Percentiles rank a stretch among this genome's conserved stretches.
Evolutionary conservation across 257 asterid species (phyloP).

Genomic region (Thymus quinquecostatus): DNA sequence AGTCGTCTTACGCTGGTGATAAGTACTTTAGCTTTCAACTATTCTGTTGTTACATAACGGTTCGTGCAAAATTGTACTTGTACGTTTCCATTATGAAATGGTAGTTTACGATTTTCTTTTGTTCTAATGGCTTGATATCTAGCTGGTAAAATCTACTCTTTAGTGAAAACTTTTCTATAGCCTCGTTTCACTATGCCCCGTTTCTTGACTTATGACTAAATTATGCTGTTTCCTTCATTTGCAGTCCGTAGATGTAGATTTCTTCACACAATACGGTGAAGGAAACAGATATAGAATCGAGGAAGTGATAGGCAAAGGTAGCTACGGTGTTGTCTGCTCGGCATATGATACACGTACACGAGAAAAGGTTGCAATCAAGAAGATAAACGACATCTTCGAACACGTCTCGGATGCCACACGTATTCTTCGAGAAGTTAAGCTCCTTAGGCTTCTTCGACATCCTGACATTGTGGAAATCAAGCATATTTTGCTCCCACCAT

Average conservation of each 20-base stretch:
- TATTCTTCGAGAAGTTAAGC: constrained; percentile 93
- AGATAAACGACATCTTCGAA: constrained; percentile 91
- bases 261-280: constrained; percentile 97
- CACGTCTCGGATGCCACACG: constrained; percentile 98
- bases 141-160: background rate
- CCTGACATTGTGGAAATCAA: constrained; percentile 97
- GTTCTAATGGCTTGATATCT: background rate
- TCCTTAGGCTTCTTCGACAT: constrained; percentile 94
- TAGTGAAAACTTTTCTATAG: background rate
- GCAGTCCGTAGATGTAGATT: constrained; percentile 82
- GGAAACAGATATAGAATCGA: constrained; percentile 89
- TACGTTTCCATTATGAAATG: background rate
- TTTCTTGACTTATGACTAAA: constrained; percentile 9
- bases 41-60: background rate
- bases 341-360: constrained; percentile 89
- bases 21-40: background rate
- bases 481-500: constrained; percentile 92
- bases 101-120: background rate
- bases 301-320: constrained; percentile 98
- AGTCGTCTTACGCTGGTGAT: background rate
- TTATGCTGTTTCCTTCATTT: constrained; percentile 2
- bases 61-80: background rate
- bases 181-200: background rate
- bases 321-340: constrained; percentile 96
- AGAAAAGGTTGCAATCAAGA: constrained; percentile 93